These are phyloP conservation scores for Sporothrix globosa DNA, from an alignment of 2,329 filamentous ascomycete species.

Conservation along the genomic window DNA sequence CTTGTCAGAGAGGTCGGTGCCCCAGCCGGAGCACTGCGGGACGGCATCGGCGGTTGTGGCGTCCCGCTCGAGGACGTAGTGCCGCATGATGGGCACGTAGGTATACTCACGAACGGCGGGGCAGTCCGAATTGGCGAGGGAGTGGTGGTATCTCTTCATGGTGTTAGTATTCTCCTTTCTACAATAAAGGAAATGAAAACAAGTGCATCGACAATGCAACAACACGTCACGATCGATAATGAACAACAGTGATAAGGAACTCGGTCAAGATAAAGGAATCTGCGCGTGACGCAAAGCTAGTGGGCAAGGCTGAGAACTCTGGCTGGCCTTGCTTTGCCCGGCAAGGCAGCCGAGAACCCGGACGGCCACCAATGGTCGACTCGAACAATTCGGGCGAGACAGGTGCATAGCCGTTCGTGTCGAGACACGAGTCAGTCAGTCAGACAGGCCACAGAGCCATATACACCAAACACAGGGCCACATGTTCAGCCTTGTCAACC, in stretches of 20 bases:
- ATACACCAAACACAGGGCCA: conserved; percentile 3
- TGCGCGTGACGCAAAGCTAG: not conserved
- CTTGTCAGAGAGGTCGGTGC: conserved; percentile 65
- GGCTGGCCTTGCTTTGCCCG: not conserved
- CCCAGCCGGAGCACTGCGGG: conserved; percentile 58
- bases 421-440: not conserved
- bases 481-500: conserved; percentile 18
- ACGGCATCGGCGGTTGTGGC: conserved; percentile 3
- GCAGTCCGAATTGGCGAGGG: not conserved
- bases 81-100: conserved; percentile 25
- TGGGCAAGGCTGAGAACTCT: conserved; percentile 9
- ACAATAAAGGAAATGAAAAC: not conserved
- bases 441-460: not conserved
- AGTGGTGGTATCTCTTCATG: conserved; percentile 26
- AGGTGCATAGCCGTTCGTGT: not conserved
- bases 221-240: not conserved
- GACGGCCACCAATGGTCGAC: not conserved
- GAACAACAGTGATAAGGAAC: not conserved
- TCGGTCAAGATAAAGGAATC: conserved; percentile 4
- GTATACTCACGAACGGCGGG: not conserved
- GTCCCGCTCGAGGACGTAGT: conserved; percentile 14
- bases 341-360: conserved; percentile 14
- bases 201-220: conserved; percentile 1
- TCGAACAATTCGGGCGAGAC: not conserved
- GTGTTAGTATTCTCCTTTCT: not conserved